Conservation (phyloP, 1,284 basidiomycete species). For the Malassezia pachydermatis region DNA sequence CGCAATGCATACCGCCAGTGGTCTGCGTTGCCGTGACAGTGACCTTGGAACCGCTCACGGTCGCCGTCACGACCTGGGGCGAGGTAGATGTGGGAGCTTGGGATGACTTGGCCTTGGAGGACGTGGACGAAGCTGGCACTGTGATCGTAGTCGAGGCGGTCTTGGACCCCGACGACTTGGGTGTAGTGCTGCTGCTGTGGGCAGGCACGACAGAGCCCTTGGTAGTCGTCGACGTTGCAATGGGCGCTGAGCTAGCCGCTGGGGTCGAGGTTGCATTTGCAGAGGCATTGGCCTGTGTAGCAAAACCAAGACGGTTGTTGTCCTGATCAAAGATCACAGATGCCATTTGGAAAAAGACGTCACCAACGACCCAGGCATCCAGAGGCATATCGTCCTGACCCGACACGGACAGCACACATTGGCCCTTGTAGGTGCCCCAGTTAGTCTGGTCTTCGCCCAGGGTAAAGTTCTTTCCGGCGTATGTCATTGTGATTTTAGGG, state of each 20-base stretch:
- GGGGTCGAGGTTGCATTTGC: too few relatives aligned
- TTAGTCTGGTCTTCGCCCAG: constrained; percentile 21
- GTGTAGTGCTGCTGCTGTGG: too few relatives aligned
- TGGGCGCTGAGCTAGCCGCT: too few relatives aligned
- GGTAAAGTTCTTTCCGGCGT: constrained; percentile 33
- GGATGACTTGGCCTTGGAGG: not conserved
- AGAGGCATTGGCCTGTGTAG: too few relatives aligned
- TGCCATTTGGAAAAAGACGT: constrained; percentile 38
- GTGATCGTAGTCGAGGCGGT: too few relatives aligned
- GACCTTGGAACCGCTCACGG: not conserved
- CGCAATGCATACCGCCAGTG: not conserved
- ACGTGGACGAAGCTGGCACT: too few relatives aligned
- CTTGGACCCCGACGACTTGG: too few relatives aligned
- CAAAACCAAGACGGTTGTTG: constrained; percentile 50
- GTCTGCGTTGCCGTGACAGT: not conserved
- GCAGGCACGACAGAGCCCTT: too few relatives aligned
- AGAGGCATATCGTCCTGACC: constrained; percentile 41
- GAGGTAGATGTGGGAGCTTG: not conserved
- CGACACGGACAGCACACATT: constrained; percentile 38
- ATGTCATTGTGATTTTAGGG: constrained; percentile 44
- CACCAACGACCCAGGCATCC: constrained; percentile 49
- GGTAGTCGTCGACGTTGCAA: too few relatives aligned
- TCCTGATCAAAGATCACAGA: constrained; percentile 49
- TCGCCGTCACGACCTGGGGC: not conserved
- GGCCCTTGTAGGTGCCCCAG: constrained; percentile 30